phyloP scores from a whole-genome alignment of 352 stramenopile genomes.

The Elongisporangium undulatum region DNA sequence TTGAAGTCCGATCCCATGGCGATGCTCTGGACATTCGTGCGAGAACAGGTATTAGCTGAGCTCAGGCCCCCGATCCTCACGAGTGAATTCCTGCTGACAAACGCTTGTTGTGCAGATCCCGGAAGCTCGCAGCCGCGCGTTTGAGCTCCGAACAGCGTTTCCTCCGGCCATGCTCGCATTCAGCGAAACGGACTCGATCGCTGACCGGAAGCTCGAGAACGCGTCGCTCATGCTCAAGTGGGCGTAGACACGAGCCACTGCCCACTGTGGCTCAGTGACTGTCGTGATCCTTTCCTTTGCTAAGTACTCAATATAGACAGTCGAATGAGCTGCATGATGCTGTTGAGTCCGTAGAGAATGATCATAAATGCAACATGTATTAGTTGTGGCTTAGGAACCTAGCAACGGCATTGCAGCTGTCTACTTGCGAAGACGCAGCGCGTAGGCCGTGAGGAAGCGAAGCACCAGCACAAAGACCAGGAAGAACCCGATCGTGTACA shows the following conservation, averaged over 20 bases:
- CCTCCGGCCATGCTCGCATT: conserved; percentile 47
- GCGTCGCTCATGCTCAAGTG: conserved; percentile 79
- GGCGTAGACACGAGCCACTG: conserved; percentile 19
- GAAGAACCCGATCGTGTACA: conserved; percentile 3
- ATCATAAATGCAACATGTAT: too few relatives aligned
- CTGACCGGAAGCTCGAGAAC: conserved; percentile 67
- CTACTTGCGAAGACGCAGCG: not conserved
- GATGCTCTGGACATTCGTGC: conserved; percentile 66
- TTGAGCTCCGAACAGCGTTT: conserved; percentile 72
- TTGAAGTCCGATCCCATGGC: conserved; percentile 62
- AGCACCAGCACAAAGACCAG: conserved; percentile 3
- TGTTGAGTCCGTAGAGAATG: too few relatives aligned
- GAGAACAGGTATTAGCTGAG: conserved; percentile 51
- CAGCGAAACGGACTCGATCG: conserved; percentile 48
- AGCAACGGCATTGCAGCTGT: not conserved
- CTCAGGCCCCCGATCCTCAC: too few relatives aligned
- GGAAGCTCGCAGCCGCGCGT: conserved; percentile 56
- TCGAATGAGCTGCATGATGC: too few relatives aligned
- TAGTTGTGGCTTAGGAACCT: too few relatives aligned
- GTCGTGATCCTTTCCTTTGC: not conserved
- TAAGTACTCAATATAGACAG: too few relatives aligned
- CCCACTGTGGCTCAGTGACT: too few relatives aligned
- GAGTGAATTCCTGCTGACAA: not conserved
- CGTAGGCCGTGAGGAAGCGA: conserved; percentile 7
- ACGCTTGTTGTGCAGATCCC: conserved; percentile 26